Evolutionary conservation across 331 rosid species (phyloP).

Genomic region (Saraca asoca): DNA sequence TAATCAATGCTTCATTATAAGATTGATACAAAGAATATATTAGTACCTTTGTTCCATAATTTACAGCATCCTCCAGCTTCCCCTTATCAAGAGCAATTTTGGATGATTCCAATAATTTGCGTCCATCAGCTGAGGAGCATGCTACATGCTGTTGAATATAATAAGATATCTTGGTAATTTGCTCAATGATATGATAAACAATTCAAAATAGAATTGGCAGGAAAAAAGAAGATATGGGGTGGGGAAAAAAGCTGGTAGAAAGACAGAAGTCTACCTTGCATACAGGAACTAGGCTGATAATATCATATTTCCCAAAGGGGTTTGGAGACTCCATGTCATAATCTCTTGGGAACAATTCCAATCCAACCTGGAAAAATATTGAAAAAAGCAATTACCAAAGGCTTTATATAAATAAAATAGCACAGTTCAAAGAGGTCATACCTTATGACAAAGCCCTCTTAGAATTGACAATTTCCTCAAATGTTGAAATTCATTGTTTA

Average conservation of each 20-base stretch:
- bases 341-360: slow-evolving; percentile 83
- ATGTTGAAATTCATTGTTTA: slow-evolving; percentile 73
- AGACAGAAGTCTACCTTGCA: slow-evolving; percentile 68
- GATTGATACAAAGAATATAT: slow-evolving; percentile 11
- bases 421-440: slow-evolving; percentile 22
- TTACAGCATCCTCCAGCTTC: slow-evolving; percentile 94
- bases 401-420: slow-evolving; percentile 17
- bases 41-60: slow-evolving; percentile 86
- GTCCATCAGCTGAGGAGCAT: slow-evolving; percentile 87
- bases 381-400: slow-evolving; percentile 13
- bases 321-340: slow-evolving; percentile 76
- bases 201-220: slow-evolving; percentile 10
- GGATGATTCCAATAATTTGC: slow-evolving; percentile 86
- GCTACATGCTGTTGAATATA: slow-evolving; percentile 68
- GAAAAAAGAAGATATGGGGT: not conserved
- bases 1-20: slow-evolving; percentile 9
- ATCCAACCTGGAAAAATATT: slow-evolving; percentile 62
- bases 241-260: not conserved
- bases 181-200: slow-evolving; percentile 17
- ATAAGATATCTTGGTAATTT: slow-evolving; percentile 20
- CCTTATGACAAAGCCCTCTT: slow-evolving; percentile 94
- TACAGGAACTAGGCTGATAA: slow-evolving; percentile 82
- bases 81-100: slow-evolving; percentile 97
- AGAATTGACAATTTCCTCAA: slow-evolving; percentile 80
- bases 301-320: slow-evolving; percentile 73